phyloP scores from a whole-genome alignment of 2,329 filamentous ascomycete genomes.

The Beauveria sp. region DNA sequence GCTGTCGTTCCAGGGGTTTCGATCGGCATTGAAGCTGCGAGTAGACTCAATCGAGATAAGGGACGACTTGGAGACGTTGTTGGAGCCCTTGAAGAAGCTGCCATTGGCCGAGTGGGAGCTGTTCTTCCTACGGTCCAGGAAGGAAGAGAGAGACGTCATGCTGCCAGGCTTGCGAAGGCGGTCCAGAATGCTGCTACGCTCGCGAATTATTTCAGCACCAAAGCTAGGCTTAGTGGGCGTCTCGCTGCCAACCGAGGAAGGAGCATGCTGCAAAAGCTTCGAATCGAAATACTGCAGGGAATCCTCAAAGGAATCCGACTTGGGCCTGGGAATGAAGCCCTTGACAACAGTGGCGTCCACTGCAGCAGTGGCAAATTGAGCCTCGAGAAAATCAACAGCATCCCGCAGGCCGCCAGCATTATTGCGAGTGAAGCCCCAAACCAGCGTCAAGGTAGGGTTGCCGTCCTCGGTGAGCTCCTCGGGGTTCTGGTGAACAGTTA shows the following conservation, averaged over 20 bases:
- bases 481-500: constrained; percentile 61
- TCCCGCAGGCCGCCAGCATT: constrained; percentile 93
- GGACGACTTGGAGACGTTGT: constrained; percentile 87
- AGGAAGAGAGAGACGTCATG: constrained; percentile 92
- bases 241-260: constrained; percentile 70
- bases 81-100: constrained; percentile 87
- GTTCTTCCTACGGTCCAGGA: constrained; percentile 92
- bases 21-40: constrained; percentile 80
- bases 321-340: constrained; percentile 92
- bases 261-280: constrained; percentile 89
- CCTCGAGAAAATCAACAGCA: constrained; percentile 88
- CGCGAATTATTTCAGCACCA: constrained; percentile 68
- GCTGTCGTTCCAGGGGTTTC: constrained; percentile 97
- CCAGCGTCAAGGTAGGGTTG: constrained; percentile 51
- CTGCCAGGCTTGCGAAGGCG: constrained; percentile 89
- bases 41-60: constrained; percentile 94
- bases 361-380: constrained; percentile 77
- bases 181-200: constrained; percentile 80
- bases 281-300: constrained; percentile 95
- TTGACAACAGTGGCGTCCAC: constrained; percentile 83
- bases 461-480: constrained; percentile 52
- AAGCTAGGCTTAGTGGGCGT: constrained; percentile 84
- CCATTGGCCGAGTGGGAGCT: constrained; percentile 73
- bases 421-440: constrained; percentile 88
- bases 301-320: constrained; percentile 97